Evolutionary conservation across 306 rosid species (phyloP), one percentile per base, ranked within the genome.

Genomic region (Dalbergia oliveri): DNA sequence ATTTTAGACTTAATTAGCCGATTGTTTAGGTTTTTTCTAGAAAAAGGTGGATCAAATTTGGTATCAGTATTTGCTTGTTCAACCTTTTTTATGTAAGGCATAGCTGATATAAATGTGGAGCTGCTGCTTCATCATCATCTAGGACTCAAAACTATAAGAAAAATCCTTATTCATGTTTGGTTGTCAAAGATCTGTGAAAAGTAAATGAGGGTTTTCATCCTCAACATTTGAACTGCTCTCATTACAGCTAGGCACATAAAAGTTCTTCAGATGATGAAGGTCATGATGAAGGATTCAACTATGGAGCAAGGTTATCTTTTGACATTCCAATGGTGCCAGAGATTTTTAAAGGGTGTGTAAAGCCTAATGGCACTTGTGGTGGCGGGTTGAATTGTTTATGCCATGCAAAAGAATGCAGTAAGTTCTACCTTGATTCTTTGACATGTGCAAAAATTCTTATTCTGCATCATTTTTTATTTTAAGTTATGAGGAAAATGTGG

Each of bases 351-450:
- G 89, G 89, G 69, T 91, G 97, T 69, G 73, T 85, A 63, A 90
- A 79, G 77, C 79, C 92, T 71, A 86, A 86, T 79, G 97, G 92
- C 5, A 89, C 60, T 72, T 94, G 98, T 79, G 86, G 90, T 33
- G 90, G 84, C 67, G 94, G 92, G 8, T 86, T 94, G 94, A 94
- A 84, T 62, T 94, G 97, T 76, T 39, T 89, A 35, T 91, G 98
- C 73, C 97, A 91, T 64, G 79, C 89, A 59, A 84, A 84, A 71
- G 88, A 91, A 81, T 91, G 95, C 83, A 90, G 98, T 91, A 90
- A 87, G 94, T 85, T 11, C 60, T 54, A 5, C 34, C 62, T 63
- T 82, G 14, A 34, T 81, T 6, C 69, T 53, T 64, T 61, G 6
- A 51, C 11, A 15, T 64, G 65, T 11, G 11, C 44, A 31, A 73